Conservation (phyloP, 2,329 filamentous ascomycete genomes). For the Aspergillus sp. region DNA sequence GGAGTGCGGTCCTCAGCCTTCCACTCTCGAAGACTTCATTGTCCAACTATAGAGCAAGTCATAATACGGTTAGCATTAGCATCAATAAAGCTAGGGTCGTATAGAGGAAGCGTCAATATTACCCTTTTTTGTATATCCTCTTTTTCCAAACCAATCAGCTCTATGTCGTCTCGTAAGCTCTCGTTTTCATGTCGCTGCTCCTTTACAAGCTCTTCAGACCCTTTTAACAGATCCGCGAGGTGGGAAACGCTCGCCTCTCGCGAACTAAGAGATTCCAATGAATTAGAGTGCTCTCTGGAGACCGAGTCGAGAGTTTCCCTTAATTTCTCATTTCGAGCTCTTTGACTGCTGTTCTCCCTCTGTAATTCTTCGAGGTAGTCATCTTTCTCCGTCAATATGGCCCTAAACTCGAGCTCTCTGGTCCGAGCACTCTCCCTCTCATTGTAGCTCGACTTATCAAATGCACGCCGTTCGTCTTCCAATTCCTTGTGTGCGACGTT, state of each 20-base stretch:
- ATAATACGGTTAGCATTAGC: slow-evolving; percentile 3
- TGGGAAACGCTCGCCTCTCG: slow-evolving; percentile 16
- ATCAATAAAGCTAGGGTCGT: background rate
- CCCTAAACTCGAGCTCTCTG: slow-evolving; percentile 37
- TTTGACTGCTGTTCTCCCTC: slow-evolving; percentile 22
- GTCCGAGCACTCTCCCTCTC: slow-evolving; percentile 24
- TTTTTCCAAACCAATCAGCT: slow-evolving; percentile 9
- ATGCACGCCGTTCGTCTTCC: slow-evolving; percentile 26
- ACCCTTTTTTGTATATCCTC: slow-evolving; percentile 18
- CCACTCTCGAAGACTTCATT: slow-evolving; percentile 16
- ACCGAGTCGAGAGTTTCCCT: slow-evolving; percentile 13
- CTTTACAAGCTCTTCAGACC: slow-evolving; percentile 9
- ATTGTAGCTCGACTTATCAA: slow-evolving; percentile 19
- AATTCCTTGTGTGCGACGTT: slow-evolving; percentile 29
- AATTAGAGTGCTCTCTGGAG: slow-evolving; percentile 17
- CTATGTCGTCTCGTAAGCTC: slow-evolving; percentile 14
- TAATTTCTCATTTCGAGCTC: slow-evolving; percentile 14
- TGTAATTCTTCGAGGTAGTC: slow-evolving; percentile 38
- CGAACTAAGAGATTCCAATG: slow-evolving; percentile 12
- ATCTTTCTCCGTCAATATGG: slow-evolving; percentile 37
- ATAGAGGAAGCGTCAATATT: slow-evolving; percentile 1
- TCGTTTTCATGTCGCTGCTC: slow-evolving; percentile 21
- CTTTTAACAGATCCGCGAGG: slow-evolving; percentile 16
- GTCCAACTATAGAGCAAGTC: slow-evolving; percentile 12
- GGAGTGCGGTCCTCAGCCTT: slow-evolving; percentile 13